phyloP scores from a whole-genome alignment of 139 green algal species.

The Coccomyxa sp. region DNA sequence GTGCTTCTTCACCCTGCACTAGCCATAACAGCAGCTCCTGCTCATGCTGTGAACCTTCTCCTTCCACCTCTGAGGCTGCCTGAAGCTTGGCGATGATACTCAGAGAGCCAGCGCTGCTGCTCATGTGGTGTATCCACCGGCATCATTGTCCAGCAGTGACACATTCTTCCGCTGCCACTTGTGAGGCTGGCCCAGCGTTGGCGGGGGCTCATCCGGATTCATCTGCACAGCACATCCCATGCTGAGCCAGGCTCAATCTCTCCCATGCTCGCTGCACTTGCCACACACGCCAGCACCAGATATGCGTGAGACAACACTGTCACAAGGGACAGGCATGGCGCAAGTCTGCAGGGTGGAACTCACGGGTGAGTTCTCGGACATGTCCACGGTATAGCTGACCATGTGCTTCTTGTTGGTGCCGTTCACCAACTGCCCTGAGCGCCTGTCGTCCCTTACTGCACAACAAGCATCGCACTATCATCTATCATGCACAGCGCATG shows the following conservation, averaged over 20 bases:
- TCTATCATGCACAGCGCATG: not conserved
- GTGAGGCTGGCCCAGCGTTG: not conserved
- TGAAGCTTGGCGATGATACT: no score
- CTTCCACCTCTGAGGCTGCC: no score
- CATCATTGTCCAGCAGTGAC: not conserved
- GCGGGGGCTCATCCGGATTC: not conserved
- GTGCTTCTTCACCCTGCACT: no score
- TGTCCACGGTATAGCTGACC: conserved; percentile 13
- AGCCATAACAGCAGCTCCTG: no score
- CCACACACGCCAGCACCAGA: no score
- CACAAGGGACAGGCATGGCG: no score
- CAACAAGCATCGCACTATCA: not conserved
- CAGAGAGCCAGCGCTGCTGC: no score
- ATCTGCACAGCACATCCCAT: not conserved
- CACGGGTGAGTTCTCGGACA: conserved; percentile 8
- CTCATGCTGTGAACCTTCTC: no score
- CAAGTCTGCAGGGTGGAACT: not conserved
- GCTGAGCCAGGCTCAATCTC: no score
- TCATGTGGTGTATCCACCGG: not conserved
- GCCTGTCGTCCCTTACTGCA: conserved; percentile 37
- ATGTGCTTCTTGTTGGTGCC: conserved; percentile 36
- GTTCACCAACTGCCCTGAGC: conserved; percentile 31
- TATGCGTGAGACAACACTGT: no score
- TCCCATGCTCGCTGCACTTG: no score
- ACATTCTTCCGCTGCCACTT: not conserved